A percentile compares a stretch with the other conserved stretches of the same genome.
Conservation (phyloP, 2,329 filamentous ascomycete species). For the Xylariaceae sp. region DNA sequence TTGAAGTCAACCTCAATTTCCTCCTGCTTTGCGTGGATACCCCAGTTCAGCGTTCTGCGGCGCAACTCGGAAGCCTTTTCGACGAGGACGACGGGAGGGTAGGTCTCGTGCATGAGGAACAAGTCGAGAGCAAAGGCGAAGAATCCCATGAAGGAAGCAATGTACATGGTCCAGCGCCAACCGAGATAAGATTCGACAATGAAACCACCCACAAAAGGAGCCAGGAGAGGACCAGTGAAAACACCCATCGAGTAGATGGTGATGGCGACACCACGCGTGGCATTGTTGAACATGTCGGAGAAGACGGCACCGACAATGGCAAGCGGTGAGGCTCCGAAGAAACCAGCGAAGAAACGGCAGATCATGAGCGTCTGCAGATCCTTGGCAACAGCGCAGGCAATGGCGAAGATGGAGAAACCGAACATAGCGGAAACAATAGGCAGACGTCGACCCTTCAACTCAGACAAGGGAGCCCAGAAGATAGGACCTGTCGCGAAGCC, state of each 20-base stretch:
- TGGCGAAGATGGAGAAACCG: slow-evolving; percentile 64
- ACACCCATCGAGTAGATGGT: slow-evolving; percentile 57
- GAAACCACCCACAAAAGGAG: slow-evolving; percentile 65
- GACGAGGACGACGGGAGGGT: slow-evolving; percentile 61
- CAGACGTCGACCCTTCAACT: slow-evolving; percentile 62
- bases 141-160: slow-evolving; percentile 58
- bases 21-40: slow-evolving; percentile 66
- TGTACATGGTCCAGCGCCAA: slow-evolving; percentile 70
- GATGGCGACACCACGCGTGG: slow-evolving; percentile 53
- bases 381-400: slow-evolving; percentile 59
- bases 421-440: slow-evolving; percentile 59
- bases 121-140: slow-evolving; percentile 54
- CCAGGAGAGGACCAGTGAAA: slow-evolving; percentile 62
- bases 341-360: slow-evolving; percentile 68
- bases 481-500: slow-evolving; percentile 60
- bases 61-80: slow-evolving; percentile 56
- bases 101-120: slow-evolving; percentile 63
- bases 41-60: slow-evolving; percentile 62
- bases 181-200: slow-evolving; percentile 57
- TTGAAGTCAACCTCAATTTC: slow-evolving; percentile 62
- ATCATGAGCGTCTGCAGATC: slow-evolving; percentile 65
- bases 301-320: slow-evolving; percentile 67
- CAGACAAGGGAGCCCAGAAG: slow-evolving; percentile 68
- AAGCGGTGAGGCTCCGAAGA: slow-evolving; percentile 64
- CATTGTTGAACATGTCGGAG: slow-evolving; percentile 65